phyloP scores from a whole-genome alignment of 2,329 filamentous ascomycete genomes.

The Nemania serpens region DNA sequence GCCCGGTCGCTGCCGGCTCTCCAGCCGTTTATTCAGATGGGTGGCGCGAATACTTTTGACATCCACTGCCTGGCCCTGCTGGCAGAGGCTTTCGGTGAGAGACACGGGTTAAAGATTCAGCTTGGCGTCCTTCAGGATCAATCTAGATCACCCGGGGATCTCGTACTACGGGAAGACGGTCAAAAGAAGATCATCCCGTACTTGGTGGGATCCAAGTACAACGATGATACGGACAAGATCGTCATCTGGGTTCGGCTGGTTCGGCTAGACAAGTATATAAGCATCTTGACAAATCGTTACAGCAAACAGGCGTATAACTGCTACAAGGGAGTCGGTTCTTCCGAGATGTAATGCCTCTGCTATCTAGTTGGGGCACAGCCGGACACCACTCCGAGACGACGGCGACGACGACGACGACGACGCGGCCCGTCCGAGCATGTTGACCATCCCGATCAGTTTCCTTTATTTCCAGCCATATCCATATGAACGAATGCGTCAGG shows the following conservation, averaged over 20 bases:
- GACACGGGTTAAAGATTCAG: conserved; percentile 12
- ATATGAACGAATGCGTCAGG: neutral
- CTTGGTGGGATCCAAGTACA: conserved; percentile 14
- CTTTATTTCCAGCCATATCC: neutral
- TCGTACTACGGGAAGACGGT: neutral
- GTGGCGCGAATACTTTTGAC: conserved; percentile 9
- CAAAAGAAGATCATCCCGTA: neutral
- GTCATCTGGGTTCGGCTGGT: conserved; percentile 22
- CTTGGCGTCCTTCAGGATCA: conserved; percentile 23
- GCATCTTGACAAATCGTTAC: conserved; percentile 6
- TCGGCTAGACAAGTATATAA: neutral
- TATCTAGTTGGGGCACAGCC: neutral
- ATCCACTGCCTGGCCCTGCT: conserved; percentile 6
- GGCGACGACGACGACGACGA: no score
- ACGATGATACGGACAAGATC: conserved; percentile 4
- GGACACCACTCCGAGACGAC: no score
- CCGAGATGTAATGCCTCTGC: neutral
- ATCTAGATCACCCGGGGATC: no score
- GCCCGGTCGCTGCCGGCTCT: neutral
- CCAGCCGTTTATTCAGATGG: neutral
- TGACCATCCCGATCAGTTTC: neutral
- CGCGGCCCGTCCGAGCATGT: neutral
- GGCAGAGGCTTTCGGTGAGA: conserved; percentile 12
- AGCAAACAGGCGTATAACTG: conserved; percentile 6
- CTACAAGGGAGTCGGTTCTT: conserved; percentile 8